Percentiles rank a stretch among this genome's conserved stretches.
Evolutionary conservation across 495 filamentous ascomycete species (phyloP).

Genomic region (Penicillium samsonianum): DNA sequence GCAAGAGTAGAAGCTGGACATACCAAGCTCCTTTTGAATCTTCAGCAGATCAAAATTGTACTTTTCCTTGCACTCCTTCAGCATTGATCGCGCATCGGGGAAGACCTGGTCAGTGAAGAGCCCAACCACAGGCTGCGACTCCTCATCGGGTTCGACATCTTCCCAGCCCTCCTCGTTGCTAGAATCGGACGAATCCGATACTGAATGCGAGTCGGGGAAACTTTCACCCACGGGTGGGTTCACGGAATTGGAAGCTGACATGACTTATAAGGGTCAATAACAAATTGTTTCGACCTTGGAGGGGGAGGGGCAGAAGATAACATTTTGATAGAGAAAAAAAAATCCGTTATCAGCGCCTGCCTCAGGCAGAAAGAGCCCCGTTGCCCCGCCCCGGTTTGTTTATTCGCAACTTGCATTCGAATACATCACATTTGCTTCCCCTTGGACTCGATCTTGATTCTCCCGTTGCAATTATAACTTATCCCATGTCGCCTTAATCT

Average conservation of each 20-base stretch:
- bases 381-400: slow-evolving; percentile 47
- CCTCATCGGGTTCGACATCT: slow-evolving; percentile 71
- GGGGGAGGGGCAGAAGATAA: slow-evolving; percentile 29
- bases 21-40: slow-evolving; percentile 62
- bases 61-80: slow-evolving; percentile 69
- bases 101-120: slow-evolving; percentile 71
- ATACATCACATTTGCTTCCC: slow-evolving; percentile 13
- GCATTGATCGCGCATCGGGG: slow-evolving; percentile 62
- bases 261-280: slow-evolving; percentile 18
- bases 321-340: slow-evolving; percentile 27
- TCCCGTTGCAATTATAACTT: slow-evolving; percentile 5
- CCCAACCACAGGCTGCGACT: slow-evolving; percentile 65
- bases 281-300: not conserved
- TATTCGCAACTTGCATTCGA: slow-evolving; percentile 26
- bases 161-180: slow-evolving; percentile 76
- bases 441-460: slow-evolving; percentile 3
- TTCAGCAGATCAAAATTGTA: slow-evolving; percentile 73
- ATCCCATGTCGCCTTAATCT: slow-evolving; percentile 5
- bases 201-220: slow-evolving; percentile 34
- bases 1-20: slow-evolving; percentile 30
- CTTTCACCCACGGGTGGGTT: slow-evolving; percentile 29
- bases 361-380: slow-evolving; percentile 24
- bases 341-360: slow-evolving; percentile 31
- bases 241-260: slow-evolving; percentile 32
- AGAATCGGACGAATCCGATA: slow-evolving; percentile 50